Conservation (phyloP, 2,329 filamentous ascomycete genomes). For the Didymella lethalis region DNA sequence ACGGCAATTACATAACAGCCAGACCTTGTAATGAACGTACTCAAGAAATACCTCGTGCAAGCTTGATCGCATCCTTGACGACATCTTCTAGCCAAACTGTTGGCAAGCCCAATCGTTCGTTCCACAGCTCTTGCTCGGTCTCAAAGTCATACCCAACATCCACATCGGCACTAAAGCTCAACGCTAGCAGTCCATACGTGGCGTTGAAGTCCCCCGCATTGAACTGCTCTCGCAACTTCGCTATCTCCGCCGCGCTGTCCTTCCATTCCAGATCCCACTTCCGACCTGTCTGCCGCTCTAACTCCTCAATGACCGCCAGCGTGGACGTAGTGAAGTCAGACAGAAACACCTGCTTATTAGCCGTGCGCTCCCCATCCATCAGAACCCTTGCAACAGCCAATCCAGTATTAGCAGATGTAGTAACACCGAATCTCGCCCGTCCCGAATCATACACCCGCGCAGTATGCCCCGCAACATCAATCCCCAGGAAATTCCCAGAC, state of each 20-base stretch:
- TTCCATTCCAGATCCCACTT: neutral
- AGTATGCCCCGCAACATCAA: neutral
- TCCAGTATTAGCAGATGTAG: neutral
- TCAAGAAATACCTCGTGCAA: neutral
- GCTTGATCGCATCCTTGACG: neutral
- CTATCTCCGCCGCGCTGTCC: neutral
- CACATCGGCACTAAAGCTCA: conserved; percentile 1
- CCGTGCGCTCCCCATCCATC: neutral
- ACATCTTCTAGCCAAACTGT: neutral
- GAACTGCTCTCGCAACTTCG: neutral
- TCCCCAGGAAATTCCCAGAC: neutral
- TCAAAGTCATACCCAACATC: conserved; percentile 3
- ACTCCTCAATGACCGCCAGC: neutral
- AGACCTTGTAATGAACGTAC: neutral
- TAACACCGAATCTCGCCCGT: neutral
- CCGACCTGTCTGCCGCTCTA: neutral
- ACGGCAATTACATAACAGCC: neutral
- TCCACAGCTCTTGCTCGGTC: neutral
- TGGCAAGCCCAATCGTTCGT: neutral
- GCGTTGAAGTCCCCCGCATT: neutral
- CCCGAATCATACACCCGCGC: neutral
- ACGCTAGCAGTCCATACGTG: neutral
- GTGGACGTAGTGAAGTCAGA: neutral
- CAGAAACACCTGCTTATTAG: neutral
- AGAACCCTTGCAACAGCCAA: neutral